Evolutionary conservation across 2,329 filamentous ascomycete species (phyloP), one percentile per base, ranked within the genome.

Genomic region (Colletotrichum sidae): DNA sequence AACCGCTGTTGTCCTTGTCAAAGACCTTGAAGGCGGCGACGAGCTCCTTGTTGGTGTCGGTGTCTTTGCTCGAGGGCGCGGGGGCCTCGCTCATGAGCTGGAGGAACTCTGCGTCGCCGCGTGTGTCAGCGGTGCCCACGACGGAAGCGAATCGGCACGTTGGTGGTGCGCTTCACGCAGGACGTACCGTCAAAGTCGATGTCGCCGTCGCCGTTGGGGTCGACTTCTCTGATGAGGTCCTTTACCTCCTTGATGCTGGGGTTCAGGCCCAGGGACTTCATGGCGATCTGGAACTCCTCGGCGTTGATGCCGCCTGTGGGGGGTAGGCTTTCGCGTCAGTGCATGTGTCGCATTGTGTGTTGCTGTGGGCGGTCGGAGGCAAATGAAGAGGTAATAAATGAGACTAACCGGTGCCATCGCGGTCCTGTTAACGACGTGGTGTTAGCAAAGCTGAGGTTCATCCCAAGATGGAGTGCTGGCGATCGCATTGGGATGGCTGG

Each of bases 221-320:
- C 67, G 41, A 69, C 66, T 55, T 69, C 67, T 49, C 35, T 54
- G 50, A 69, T 69, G 53, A 69, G 66, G 52, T 69, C 65, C 57
- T 68, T 69, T 44, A 69, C 67, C 58, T 69, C 67, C 37, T 60
- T 38, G 35, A 69, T 59, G 45, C 56, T 68, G 42, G 67, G 67
- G 53, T 69, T 69, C 41, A 69, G 65, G 38, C 67, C 67, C 15
- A 69, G 61, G n/a, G 67, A 69, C 39, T 68, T 66, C 67, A 69
- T 69, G 56, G 67, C 67, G 54, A 66, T 60, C 57, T 65, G 67
- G 42, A 69, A 67, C 60, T 69, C 67, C 53, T 57, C 54, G 45
- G 67, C 65, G 57, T 67, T 60, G 57, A 69, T 69, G 54, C 57
- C 61, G 44, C 65, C 67, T 69, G 45, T 37, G 38, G 41, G 41